Evolutionary conservation across 768 basidiomycete species (phyloP).

Genomic region (Mycena epipterygia): DNA sequence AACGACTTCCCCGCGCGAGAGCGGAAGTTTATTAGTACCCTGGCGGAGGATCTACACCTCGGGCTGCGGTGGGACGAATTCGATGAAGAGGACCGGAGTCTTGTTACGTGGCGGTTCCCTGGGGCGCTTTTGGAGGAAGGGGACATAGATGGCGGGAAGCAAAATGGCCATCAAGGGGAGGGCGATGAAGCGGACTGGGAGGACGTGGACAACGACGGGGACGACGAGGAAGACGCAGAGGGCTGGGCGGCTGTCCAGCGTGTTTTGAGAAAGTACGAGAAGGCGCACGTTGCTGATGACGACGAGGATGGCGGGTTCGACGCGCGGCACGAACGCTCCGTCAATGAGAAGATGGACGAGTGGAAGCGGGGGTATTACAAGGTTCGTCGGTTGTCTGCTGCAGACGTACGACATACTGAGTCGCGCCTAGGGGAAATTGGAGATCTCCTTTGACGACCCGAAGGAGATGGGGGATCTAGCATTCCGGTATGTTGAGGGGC

Average conservation of each 20-base stretch:
- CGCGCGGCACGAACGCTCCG: constrained; percentile 76
- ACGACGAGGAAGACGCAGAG: constrained; percentile 78
- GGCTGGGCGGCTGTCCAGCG: constrained; percentile 80
- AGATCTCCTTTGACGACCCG: constrained; percentile 80
- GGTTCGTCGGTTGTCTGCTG: constrained; percentile 57
- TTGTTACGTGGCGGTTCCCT: constrained; percentile 79
- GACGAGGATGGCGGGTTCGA: constrained; percentile 85
- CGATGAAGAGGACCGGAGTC: constrained; percentile 84
- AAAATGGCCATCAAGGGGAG: constrained; percentile 34
- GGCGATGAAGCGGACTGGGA: constrained; percentile 20
- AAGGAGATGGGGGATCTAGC: constrained; percentile 78
- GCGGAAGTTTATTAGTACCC: constrained; percentile 79
- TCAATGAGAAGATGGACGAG: constrained; percentile 89
- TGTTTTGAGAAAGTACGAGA: constrained; percentile 90
- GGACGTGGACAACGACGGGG: constrained; percentile 46
- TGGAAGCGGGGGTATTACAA: constrained; percentile 95
- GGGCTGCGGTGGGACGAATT: constrained; percentile 94
- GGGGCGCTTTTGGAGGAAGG: constrained; percentile 48
- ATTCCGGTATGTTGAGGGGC: constrained; percentile 90
- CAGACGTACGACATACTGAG: constrained; percentile 1
- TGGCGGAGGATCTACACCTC: constrained; percentile 85
- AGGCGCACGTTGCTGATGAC: constrained; percentile 81
- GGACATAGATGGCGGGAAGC: constrained; percentile 47
- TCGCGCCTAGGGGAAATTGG: constrained; percentile 82
- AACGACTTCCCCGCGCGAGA: constrained; percentile 88